A percentile compares a stretch with the other conserved stretches of the same genome.
phyloP scores from a whole-genome alignment of 371 early-diverging fungal species.

The Mortierella sp. region DNA sequence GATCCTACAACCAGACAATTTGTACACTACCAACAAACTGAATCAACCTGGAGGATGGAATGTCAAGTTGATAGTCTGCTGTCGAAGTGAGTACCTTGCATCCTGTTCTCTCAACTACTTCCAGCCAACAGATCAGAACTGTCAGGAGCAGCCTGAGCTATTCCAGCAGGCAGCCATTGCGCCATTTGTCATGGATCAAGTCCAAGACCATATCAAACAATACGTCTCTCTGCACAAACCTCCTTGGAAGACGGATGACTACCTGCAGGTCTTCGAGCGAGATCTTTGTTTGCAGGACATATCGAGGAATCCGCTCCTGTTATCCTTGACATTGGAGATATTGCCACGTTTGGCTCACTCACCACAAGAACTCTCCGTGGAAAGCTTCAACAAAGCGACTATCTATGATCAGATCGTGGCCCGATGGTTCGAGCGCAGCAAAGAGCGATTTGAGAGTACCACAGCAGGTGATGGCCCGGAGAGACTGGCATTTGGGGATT shows the following conservation, averaged over 20 bases:
- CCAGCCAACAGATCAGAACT: neutral
- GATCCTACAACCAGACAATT: neutral
- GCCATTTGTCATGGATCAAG: neutral
- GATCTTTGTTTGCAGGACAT: slow-evolving; percentile 2
- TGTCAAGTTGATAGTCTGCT: slow-evolving; percentile 12
- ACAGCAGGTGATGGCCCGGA: no score
- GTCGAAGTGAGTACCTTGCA: neutral
- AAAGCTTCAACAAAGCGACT: neutral
- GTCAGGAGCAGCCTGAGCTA: no score
- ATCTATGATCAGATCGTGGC: slow-evolving; percentile 3
- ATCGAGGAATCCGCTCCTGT: slow-evolving; percentile 2
- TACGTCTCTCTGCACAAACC: neutral
- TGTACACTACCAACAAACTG: neutral
- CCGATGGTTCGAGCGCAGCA: slow-evolving; percentile 2
- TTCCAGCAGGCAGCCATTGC: neutral
- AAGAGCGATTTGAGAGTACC: neutral
- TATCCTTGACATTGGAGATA: neutral
- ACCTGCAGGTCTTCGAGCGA: neutral
- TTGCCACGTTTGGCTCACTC: neutral
- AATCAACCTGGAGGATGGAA: neutral
- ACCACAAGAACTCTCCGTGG: neutral
- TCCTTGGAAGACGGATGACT: neutral
- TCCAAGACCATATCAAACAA: neutral
- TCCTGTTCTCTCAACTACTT: neutral
- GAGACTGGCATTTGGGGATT: neutral